These are phyloP conservation scores for Lichina pygmaea DNA, from an alignment of 495 filamentous ascomycete genomes.

Conservation along the genomic window DNA sequence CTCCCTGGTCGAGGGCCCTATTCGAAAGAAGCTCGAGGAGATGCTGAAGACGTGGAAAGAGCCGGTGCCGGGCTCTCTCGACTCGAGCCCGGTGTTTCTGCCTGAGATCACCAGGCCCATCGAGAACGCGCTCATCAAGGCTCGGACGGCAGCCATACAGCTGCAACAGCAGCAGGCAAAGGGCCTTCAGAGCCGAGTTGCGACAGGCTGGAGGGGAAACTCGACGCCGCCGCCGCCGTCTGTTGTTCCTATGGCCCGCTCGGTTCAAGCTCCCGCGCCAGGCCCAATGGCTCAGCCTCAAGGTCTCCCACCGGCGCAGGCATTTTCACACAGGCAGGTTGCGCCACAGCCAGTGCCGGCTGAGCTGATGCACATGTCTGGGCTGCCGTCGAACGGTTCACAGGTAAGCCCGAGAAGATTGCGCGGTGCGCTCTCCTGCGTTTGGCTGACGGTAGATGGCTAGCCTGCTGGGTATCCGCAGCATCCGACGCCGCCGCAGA, in stretches of 20 bases:
- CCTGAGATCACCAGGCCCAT: slow-evolving; percentile 63
- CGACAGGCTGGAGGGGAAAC: background rate
- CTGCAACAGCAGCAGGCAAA: slow-evolving; percentile 39
- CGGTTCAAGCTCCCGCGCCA: background rate
- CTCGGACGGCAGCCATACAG: slow-evolving; percentile 45
- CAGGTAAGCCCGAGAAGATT: background rate
- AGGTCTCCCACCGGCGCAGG: too few relatives aligned
- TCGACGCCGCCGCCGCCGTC: background rate
- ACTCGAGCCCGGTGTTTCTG: slow-evolving; percentile 69
- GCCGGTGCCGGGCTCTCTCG: slow-evolving; percentile 73
- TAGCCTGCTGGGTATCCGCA: slow-evolving; percentile 3
- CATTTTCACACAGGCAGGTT: too few relatives aligned
- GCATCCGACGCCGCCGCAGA: background rate
- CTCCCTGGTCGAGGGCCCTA: slow-evolving; percentile 49
- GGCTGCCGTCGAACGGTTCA: background rate
- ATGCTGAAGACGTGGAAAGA: slow-evolving; percentile 98
- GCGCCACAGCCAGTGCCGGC: too few relatives aligned
- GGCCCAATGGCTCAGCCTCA: background rate
- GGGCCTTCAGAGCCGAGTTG: slow-evolving; percentile 25
- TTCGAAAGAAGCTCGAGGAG: slow-evolving; percentile 77
- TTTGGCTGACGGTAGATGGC: background rate
- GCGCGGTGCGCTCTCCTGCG: background rate
- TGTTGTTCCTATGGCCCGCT: background rate
- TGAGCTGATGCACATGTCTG: too few relatives aligned
- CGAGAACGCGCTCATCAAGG: slow-evolving; percentile 79